Evolutionary conservation across 345 rosid species (phyloP), one percentile per base, ranked within the genome.

Genomic region (Acer saccharum): DNA sequence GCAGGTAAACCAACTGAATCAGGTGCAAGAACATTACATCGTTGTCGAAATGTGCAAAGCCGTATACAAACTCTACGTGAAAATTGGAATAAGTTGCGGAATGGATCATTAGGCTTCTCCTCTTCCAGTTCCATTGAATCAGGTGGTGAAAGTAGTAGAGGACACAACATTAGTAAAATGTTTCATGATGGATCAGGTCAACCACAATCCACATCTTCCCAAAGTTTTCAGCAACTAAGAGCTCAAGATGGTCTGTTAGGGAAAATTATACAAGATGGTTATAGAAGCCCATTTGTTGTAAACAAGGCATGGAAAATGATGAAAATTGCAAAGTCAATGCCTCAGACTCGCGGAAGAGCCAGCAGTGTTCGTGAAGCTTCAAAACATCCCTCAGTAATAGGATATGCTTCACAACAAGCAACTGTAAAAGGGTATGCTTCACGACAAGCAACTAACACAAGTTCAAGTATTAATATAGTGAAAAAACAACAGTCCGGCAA

Each of bases 241-340:
- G 46, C 46, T 60, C 76, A 29, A n/a, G 73, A 68, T 76, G 71
- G 72, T 67, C 46, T 32, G 13, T 63, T 18, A 21, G 44, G 58
- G 3, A 71, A 43, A 27, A 21, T 20, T 58, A 41, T 29, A 29
- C 75, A 77, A 16, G 35, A 68, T 18, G n/a, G n/a, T 67, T 2
- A 14, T 44, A 68, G 74, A 76, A 69, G 65, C 9, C 70, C 78
- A 20, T 10, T 62, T n/a, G 84, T 84, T 80, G 69, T 83, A 67
- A 62, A 81, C 55, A 86, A 85, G 77, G 94, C 93, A 41, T 89
- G 92, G 92, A 87, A 88, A 85, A 89, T 89, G 91, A 77, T 88
- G 92, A 79, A 81, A 68, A 77, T 72, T 62, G 91, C 92, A 10
- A 88, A 83, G 81, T 81, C 83, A n/a, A 73, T 68, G 29, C 81